Base-by-base conservation (phyloP, 106 monocot genomes). In the Dendrobium huoshanense region DNA sequence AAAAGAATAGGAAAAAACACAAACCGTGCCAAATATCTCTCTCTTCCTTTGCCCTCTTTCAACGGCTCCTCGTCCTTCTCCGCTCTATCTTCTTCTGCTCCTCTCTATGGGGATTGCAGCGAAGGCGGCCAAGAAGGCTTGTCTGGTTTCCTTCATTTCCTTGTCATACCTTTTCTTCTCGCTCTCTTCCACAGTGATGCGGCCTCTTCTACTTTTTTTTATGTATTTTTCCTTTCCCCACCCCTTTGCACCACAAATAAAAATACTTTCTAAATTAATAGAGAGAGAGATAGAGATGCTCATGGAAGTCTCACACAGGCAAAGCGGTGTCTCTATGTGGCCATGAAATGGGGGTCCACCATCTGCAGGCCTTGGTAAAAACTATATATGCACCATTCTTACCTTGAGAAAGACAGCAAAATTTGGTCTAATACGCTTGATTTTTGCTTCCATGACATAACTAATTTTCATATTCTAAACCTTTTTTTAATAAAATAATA, bases 131-230 rank as follows among this genome's bases (percentile, higher is more conserved):
- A 49, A 72, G 72, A 64, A 72, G 45, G 41, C 20, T 20, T 77
- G 31, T 77, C 77, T 29, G 77, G 54, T 77, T 37, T 67, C 67
- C 65, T 67, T 79, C 79, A 67, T 42, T 67, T 79, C 65, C 79
- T 79, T 79, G 79, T 79, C 79, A 67, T 44, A 79, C 27, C 51
- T 24, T 47, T 54, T 25, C 51, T 20, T 11, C 42, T 75, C 16
- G 17, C 45, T 75, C 45, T 4, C 42, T 45, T 17, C 41, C 75
- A n/a, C 75, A 20, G 75, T 45, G 45, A 41, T 18, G 44, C 75
- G 31, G 37, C 13, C 13, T 77, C 51, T 43, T 49, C 77, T 49
- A 2, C 77, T 41, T 51, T 49, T 24, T 10, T 11, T 25, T 10
- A 5, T 40, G 0, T 9, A 41, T 27, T 9, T 7, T 37, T 37